These are phyloP conservation scores for Cytospora piceicola DNA, from an alignment of 2,329 filamentous ascomycete species.

Conservation along the genomic window DNA sequence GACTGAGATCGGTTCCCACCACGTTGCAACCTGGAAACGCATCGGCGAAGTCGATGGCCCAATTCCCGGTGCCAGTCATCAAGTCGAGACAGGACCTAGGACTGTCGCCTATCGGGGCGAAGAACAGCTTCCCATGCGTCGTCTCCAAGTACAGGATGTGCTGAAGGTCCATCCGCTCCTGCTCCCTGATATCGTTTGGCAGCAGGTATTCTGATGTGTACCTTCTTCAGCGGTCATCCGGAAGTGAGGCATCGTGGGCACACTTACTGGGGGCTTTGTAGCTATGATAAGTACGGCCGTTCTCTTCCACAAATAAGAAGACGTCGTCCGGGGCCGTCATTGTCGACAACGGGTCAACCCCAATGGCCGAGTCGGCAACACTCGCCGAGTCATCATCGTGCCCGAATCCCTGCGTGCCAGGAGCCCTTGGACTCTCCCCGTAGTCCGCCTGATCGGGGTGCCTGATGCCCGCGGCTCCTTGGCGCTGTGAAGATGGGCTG, in stretches of 20 bases:
- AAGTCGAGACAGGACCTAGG: constrained; percentile 35
- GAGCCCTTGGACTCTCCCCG: constrained; percentile 5
- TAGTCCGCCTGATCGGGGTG: background rate
- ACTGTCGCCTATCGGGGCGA: constrained; percentile 31
- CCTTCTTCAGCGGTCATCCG: background rate
- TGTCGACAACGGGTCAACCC: constrained; percentile 20
- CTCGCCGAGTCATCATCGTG: constrained; percentile 13
- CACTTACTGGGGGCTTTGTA: constrained; percentile 36
- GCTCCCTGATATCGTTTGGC: constrained; percentile 28
- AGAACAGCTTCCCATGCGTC: constrained; percentile 28
- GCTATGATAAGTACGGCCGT: constrained; percentile 29
- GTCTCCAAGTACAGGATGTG: constrained; percentile 34
- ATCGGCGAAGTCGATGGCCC: constrained; percentile 36
- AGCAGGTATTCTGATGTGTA: constrained; percentile 30
- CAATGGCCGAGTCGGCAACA: constrained; percentile 28
- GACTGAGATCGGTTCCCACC: constrained; percentile 35
- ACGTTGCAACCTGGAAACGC: constrained; percentile 33
- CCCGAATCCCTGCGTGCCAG: background rate
- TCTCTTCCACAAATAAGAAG: constrained; percentile 27
- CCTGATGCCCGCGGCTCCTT: background rate
- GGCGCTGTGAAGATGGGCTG: background rate
- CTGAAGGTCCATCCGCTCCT: constrained; percentile 31
- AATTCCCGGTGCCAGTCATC: constrained; percentile 38
- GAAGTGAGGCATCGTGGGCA: background rate
- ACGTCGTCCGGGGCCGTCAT: constrained; percentile 24